Evolutionary conservation across 371 early-diverging fungal genomes (phyloP), one percentile per base, ranked within the genome.

Genomic region (Mucor piriformis): DNA sequence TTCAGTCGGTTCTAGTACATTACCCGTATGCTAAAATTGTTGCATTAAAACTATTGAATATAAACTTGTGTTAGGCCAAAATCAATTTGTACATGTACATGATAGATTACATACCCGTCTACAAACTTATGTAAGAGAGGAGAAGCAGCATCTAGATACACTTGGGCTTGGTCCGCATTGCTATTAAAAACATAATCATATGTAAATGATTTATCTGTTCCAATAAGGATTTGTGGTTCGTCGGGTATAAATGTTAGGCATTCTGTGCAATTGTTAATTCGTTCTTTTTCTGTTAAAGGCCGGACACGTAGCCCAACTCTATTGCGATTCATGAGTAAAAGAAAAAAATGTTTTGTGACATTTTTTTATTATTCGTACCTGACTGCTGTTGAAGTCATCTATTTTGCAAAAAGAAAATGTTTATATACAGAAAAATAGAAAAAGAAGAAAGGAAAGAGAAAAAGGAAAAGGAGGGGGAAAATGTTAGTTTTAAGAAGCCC

Each of bases 151-250:
- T 76, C 64, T n/a, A 83, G 79, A 76, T 91, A 95, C 10, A 97
- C 82, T 8, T 83, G 63, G 12, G 74, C 55, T 70, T 98, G 98
- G n/a, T 65, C 54, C 12, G 88, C 64, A 20, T 86, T 83, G 8
- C 84, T 77, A 16, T 85, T 86, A 75, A 92, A 97, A 13, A 92
- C 92, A 67, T 90, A 80, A 79, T 98, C 96, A 63, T 88, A 97
- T 49, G 91, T 88, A 70, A 95, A 97, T 7, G 88, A 85, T 58
- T 85, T 84, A 63, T 89, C 87, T 2, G 84, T 77, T 33, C 87
- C 88, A 48, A 89, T 83, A 11, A 84, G 68, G 42, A 89, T 83
- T 58, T 87, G 87, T 7, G 88, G 85, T 29, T 85, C 82, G 63
- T 83, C 75, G 6, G 88, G 87, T 54, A 87, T 83, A 64, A 77